phyloP scores from a whole-genome alignment of 805 yeast genomes.

The Kluyveromyces aestuarii region DNA sequence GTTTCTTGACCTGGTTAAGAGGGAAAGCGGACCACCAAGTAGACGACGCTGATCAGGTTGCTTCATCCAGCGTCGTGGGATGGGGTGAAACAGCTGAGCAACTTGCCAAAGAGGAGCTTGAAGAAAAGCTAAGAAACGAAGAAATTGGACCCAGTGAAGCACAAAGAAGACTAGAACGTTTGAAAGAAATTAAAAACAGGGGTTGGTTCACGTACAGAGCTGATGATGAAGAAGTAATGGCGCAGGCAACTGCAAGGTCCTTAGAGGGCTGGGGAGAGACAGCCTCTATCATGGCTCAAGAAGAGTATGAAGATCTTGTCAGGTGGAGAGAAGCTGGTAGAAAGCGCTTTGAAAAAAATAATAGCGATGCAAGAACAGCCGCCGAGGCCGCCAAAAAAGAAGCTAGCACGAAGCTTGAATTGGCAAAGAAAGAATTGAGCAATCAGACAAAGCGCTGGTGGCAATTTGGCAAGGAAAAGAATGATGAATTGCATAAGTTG shows the following conservation, averaged over 20 bases:
- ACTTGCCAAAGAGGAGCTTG: constrained; percentile 30
- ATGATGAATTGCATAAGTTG: constrained; percentile 26
- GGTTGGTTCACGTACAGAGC: constrained; percentile 27
- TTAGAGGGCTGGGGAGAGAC: constrained; percentile 40
- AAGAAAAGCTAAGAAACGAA: constrained; percentile 16
- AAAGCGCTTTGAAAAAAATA: constrained; percentile 30
- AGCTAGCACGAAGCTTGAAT: constrained; percentile 24
- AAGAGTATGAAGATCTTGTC: constrained; percentile 30
- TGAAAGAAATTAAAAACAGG: constrained; percentile 28
- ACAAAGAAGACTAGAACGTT: constrained; percentile 25
- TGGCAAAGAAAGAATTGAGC: constrained; percentile 29
- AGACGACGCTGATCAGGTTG: constrained; percentile 20
- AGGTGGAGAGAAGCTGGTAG: constrained; percentile 16
- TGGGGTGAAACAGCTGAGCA: constrained; percentile 40
- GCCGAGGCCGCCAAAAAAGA: constrained; percentile 30
- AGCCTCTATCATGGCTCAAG: constrained; percentile 36
- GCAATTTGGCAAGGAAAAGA: constrained; percentile 31
- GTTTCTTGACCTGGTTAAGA: constrained; percentile 18
- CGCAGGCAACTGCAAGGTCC: constrained; percentile 28
- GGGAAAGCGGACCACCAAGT: constrained; percentile 5
- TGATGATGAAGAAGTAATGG: constrained; percentile 26
- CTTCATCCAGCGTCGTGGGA: constrained; percentile 32
- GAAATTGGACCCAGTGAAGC: constrained; percentile 25
- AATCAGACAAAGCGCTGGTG: constrained; percentile 30
- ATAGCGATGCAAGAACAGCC: constrained; percentile 27